Evolutionary conservation across 2,329 filamentous ascomycete genomes (phyloP), one percentile per base, ranked within the genome.

Genomic region (Trichoderma atrobrunneum): DNA sequence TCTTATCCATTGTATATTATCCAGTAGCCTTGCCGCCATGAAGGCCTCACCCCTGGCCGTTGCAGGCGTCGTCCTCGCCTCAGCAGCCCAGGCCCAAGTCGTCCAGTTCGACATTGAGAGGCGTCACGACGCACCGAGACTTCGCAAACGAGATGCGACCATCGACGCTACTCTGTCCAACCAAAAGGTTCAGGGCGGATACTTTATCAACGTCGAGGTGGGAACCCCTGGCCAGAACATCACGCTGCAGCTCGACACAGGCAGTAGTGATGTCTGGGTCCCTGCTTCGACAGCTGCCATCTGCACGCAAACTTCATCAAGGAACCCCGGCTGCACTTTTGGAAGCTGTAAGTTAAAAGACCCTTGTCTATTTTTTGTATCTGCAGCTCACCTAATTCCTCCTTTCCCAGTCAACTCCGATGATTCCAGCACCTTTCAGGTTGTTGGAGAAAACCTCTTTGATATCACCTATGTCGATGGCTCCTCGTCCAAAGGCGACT

Each of bases 231-330:
- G 81, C 14, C 89, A 91, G 76, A 79, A 85, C 5, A 73, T 91
- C 54, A 86, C 84, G 1, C 79, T 91, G 67, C 88, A 90, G 78
- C 83, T 91, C 59, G 89, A 91, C 79, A 91, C 89, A 0, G 90
- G 89, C 56, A 90, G 88, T 76, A 90, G 88, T 73, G 90, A 92
- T 80, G 85, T 89, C 26, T 91, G 90, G 89, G 84, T 91, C 51
- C 85, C 86, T 16, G 79, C 80, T 57, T 78, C 76, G 72, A 63
- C 70, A 6, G 80, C 84, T 1, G 73, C 73, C 39, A 81, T 85
- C 14, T 88, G 87, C 77, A 72, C 79, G 18, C 73, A 75, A 8
- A 73, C 72, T 7, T 65, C 74, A 21, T 66, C 54, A 12, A 73
- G 73, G 1, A 73, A 73, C 26, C 72, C 72, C 8, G 82, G 82